Base-by-base conservation (phyloP, 192 early-diverging fungal genomes). In the Hyaloraphidium curvatum region DNA sequence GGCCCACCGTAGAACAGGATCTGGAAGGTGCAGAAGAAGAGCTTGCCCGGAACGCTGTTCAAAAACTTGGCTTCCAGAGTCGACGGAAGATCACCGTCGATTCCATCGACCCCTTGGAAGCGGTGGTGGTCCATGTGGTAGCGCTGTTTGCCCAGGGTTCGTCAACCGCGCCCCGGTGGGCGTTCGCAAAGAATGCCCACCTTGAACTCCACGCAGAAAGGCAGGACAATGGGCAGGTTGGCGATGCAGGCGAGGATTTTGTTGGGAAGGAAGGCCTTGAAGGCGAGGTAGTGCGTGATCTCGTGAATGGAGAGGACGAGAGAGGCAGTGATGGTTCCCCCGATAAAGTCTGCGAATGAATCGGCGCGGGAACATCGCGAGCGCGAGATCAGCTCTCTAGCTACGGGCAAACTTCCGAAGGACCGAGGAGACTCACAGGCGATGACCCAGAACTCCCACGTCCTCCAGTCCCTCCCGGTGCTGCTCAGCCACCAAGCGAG, bases 121-220 rank as follows among this genome's bases (percentile, higher is more conserved):
- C 85, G 84, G 70, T 97, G 92, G 65, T 97, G 92, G 65, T 93
- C 92, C 53, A 94, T 71, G 67, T 97, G 92, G 60, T 85, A 84
- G 2, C 82, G 72, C 43, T 48, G n/a, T n/a, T n/a, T n/a, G n/a
- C n/a, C n/a, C n/a, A n/a, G n/a, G n/a, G n/a, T n/a, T n/a, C n/a
- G n/a, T n/a, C n/a, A n/a, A n/a, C n/a, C n/a, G n/a, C n/a, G n/a
- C n/a, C n/a, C n/a, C n/a, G n/a, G n/a, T n/a, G n/a, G n/a, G n/a
- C 17, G 11, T 17, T 37, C 11, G 35, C 11, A 11, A 37, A 11
- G 11, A 37, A 17, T 37, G 17, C 35, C 35, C 11, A 48, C 43
- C 43, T 48, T 48, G 43, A 48, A 48, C 43, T 48, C 65, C 11
- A 62, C 60, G 53, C 59, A 70, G 58, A 68, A 70, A 19, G 74